Evolutionary conservation across 2,329 filamentous ascomycete genomes (phyloP).

Genomic region (Colletotrichum sojae): DNA sequence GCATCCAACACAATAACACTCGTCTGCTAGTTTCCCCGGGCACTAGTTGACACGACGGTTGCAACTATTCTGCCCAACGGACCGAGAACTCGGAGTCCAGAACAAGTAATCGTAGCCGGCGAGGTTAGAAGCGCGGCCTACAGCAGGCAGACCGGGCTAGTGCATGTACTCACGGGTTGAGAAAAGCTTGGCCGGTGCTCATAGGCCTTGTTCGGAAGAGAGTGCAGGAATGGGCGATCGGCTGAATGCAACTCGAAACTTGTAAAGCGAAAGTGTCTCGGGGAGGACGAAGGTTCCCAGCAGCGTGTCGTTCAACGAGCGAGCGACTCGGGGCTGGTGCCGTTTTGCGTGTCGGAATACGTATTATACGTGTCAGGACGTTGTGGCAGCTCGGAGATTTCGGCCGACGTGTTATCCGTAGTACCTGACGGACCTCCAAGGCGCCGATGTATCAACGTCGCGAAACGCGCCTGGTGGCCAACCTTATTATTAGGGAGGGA

Average conservation of each 20-base stretch:
- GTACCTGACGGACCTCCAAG: conserved; percentile 12
- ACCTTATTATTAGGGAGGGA: conserved; percentile 21
- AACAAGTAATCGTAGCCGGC: conserved; percentile 21
- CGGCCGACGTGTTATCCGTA: conserved; percentile 10
- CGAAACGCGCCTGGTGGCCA: conserved; percentile 11
- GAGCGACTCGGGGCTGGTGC: conserved; percentile 9
- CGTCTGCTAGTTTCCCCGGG: neutral
- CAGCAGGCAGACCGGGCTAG: conserved; percentile 24
- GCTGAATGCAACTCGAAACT: conserved; percentile 7
- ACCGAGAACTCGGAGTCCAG: neutral
- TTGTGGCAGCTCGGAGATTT: conserved; percentile 10
- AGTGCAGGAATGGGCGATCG: conserved; percentile 14
- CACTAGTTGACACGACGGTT: neutral
- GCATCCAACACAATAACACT: neutral
- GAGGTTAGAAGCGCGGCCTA: conserved; percentile 17
- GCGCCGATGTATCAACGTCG: conserved; percentile 30
- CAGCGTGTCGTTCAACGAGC: neutral
- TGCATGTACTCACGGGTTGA: conserved; percentile 16
- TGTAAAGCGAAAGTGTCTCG: conserved; percentile 1
- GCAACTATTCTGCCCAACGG: neutral
- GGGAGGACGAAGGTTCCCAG: conserved; percentile 1
- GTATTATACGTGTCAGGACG: conserved; percentile 1
- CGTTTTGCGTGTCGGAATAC: conserved; percentile 22
- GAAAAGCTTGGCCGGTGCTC: conserved; percentile 12
- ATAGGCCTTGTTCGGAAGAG: conserved; percentile 20